Evolutionary conservation across 2,329 filamentous ascomycete genomes (phyloP).

Genomic region (Fusarium odoratissimum): DNA sequence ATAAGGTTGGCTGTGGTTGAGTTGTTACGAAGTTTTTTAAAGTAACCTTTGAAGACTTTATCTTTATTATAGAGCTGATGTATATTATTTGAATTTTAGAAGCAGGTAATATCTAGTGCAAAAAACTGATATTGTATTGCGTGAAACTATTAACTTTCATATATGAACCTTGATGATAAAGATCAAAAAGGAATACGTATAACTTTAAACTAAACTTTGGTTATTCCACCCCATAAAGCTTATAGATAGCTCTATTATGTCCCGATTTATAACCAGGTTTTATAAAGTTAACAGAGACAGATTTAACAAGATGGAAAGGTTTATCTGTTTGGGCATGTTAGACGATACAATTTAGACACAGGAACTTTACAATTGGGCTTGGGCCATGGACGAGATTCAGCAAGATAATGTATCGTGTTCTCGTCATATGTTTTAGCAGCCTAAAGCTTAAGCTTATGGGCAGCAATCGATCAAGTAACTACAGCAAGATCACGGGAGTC

Average conservation of each 20-base stretch:
- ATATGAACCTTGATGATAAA: fast-evolving
- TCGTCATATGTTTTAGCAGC: too few species aligned
- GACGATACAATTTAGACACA: background rate
- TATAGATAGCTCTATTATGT: background rate
- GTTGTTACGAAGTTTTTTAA: background rate
- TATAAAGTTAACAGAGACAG: background rate
- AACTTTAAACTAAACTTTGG: fast-evolving
- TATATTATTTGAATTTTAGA: fast-evolving
- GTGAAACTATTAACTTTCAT: fast-evolving
- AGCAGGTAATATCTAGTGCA: fast-evolving
- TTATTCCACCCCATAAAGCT: background rate
- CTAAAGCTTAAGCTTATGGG: too few species aligned
- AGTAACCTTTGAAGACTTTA: too few species aligned
- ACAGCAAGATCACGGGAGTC: background rate
- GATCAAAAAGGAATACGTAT: fast-evolving
- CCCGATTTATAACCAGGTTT: background rate
- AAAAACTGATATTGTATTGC: fast-evolving
- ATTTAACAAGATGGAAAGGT: fast-evolving
- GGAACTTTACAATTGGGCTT: background rate
- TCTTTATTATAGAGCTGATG: fast-evolving
- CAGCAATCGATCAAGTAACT: too few species aligned
- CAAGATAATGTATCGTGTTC: background rate
- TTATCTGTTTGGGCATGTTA: background rate
- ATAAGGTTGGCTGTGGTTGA: fast-evolving
- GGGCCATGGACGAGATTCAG: background rate